Evolutionary conservation across 495 filamentous ascomycete genomes (phyloP), one percentile per base, ranked within the genome.

Genomic region (Clavariopsis aquatica): DNA sequence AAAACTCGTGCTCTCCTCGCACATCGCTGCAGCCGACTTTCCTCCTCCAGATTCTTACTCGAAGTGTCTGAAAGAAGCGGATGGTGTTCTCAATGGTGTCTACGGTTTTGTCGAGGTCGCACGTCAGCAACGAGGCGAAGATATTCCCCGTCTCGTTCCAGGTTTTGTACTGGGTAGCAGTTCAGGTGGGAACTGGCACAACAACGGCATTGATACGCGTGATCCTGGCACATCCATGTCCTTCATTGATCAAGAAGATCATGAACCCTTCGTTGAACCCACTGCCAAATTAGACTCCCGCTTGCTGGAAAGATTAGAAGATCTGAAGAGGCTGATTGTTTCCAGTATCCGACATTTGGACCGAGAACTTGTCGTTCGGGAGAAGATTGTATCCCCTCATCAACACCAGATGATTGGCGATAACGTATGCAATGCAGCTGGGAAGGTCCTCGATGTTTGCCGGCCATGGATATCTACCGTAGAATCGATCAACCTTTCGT

Each of bases 81-180:
- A 98, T 66, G 94, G 93, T 46, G 93, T 98, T 22, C 83, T 98
- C 52, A 84, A 93, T 54, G 92, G 92, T 12, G 92, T 98, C 26
- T 96, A 91, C 73, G 92, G 90, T 64, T 98, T 95, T 75, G 93
- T 97, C 15, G 93, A 98, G 70, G 89, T 97, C 57, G 94, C 94
- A 22, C 87, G 89, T 69, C 89, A 93, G 69, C 94, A 98, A 72
- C 83, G 93, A 49, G 92, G 91, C 46, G 92, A 95, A 68, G 86
- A 88, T 23, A 92, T 98, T 46, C 88, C 89, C 3, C 86, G 94
- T n/a, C 80, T 97, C 22, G 84, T 91, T 43, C 94, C 94, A 24
- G 95, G 94, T 1, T 98, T 98, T 72, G 85, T 98, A 43, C 82
- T 89, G 55, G 90, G 90, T 6, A 95, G 89, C 70, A 84, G 80